Base-by-base conservation (phyloP, 78 protist species). In the Chrysochromulina parva region DNA sequence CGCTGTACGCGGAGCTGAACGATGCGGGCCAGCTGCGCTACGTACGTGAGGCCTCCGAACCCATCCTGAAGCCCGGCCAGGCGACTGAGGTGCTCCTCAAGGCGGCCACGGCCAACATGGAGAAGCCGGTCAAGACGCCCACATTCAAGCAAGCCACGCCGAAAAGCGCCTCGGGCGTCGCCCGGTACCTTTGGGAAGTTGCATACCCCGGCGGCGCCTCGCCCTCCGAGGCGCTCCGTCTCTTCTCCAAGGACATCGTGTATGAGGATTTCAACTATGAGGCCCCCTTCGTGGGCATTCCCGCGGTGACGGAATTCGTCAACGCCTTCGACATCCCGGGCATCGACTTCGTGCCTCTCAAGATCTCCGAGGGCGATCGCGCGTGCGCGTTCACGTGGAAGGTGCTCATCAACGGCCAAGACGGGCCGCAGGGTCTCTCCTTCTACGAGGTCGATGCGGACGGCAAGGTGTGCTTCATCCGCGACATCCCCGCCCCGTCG, bases 401-500 rank as follows among this genome's bases (percentile, higher is more conserved):
- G 20, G 9, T 22, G 24, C 24, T 1, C 26, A 11, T 78, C 62
- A 19, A 5, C 47, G 86, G 86, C 22, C 47, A 1, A 5, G 62
- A 50, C 24, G 86, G 86, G 24, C 86, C 57, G 13, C 0, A 20
- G 1, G 86, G 86, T 50, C 50, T 78, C 62, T 78, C 86, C 20
- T 53, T 78, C 62, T 53, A 78, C 60, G 62, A 78, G 86, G n/a
- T 53, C 22, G 62, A 78, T 62, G 0, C 38, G 0, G 2, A 9
- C 3, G 58, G 86, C 38, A 48, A 53, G 20, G 48, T 78, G 11
- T 17, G 58, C 22, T 78, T 10, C 86, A 19, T 53, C 24, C 59
- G 86, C 28, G 86, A 78, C 86, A 53, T 78, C 47, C 86, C 86
- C 62, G 86, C 59, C 62, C 86, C 86, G 17, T 53, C 86, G 3